Evolutionary conservation across 2,329 filamentous ascomycete genomes (phyloP), one percentile per base, ranked within the genome.

Genomic region (Phaeoacremonium minimum): DNA sequence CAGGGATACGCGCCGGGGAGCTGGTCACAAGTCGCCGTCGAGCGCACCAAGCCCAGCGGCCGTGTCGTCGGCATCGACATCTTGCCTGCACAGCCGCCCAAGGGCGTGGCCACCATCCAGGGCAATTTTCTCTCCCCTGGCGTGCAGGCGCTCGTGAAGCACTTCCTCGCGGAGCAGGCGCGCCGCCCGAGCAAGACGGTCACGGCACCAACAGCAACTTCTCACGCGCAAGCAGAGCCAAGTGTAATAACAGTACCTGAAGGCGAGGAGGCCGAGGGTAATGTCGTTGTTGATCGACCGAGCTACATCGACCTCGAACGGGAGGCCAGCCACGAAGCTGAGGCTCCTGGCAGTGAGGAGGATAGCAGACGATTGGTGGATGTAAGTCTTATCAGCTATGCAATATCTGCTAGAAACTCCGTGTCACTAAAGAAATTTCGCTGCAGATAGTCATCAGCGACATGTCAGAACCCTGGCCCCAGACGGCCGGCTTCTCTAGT

Each of bases 401-500:
- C 22, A 9, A 9, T 26, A 26, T 9, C 22, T n/a, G 22, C 22
- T 26, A n/a, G 22, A 26, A n/a, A 26, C 22, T 26, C 11, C 14
- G 20, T 4, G n/a, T n/a, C n/a, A 41, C 17, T 16, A 20, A 14
- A 8, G 22, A 26, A 26, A 9, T 11, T 4, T 20, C 33, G 15
- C 32, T n/a, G 18, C 44, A 80, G 75, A 79, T 98, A 56, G 87
- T 98, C 58, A 71, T 98, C 58, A 95, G 88, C 80, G 93, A 98
- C 77, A 98, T 98, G 93, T 98, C 83, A 79, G 91, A 75, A 75
- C 90, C 93, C 84, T 96, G 89, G 89, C 73, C 80, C 53, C 85
- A 87, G 69, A 85, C 77, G 36, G 73, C 74, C 55, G 84, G 83
- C 55, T 89, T 86, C 69, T 83, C 79, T 69, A 83, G 85, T 70